These are phyloP conservation scores for Blastobotrys illinoisensis DNA, from an alignment of 1,139 yeast genomes.

Conservation along the genomic window DNA sequence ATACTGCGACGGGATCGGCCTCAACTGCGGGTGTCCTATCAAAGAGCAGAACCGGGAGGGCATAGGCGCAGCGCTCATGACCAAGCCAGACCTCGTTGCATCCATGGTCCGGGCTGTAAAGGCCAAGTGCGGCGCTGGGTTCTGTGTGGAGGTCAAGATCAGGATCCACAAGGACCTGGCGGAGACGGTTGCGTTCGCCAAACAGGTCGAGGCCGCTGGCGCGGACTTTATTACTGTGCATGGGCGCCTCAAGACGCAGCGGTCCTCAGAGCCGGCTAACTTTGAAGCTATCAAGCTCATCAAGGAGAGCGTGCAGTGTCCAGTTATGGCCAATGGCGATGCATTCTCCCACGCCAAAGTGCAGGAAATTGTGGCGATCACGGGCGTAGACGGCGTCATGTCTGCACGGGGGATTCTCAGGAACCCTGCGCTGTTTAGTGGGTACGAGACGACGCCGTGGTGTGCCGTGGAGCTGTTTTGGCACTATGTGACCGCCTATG, in stretches of 20 bases:
- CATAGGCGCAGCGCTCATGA: slow-evolving; percentile 92
- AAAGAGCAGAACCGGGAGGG: slow-evolving; percentile 94
- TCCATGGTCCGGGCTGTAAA: slow-evolving; percentile 83
- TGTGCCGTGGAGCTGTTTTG: slow-evolving; percentile 77
- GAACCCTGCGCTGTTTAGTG: slow-evolving; percentile 86
- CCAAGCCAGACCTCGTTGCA: slow-evolving; percentile 73
- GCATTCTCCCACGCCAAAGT: slow-evolving; percentile 69
- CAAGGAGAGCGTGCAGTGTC: slow-evolving; percentile 51
- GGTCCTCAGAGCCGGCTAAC: slow-evolving; percentile 80
- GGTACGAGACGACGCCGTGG: slow-evolving; percentile 77
- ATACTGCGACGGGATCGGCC: slow-evolving; percentile 86
- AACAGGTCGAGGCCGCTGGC: slow-evolving; percentile 73
- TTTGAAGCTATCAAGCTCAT: slow-evolving; percentile 72
- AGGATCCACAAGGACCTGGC: slow-evolving; percentile 72
- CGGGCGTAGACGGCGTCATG: slow-evolving; percentile 92
- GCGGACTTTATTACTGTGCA: slow-evolving; percentile 93
- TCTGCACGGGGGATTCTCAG: slow-evolving; percentile 83
- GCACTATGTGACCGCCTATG: slow-evolving; percentile 73
- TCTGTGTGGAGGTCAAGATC: slow-evolving; percentile 85
- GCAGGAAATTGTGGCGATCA: slow-evolving; percentile 49
- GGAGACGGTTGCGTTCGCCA: slow-evolving; percentile 69
- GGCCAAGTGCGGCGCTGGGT: slow-evolving; percentile 56
- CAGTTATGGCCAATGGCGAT: slow-evolving; percentile 95
- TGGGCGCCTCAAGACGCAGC: slow-evolving; percentile 79
- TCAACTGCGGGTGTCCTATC: slow-evolving; percentile 97